Evolutionary conservation across 148 eudicot species (phyloP).

Genomic region (Fagopyrum homotropicum): DNA sequence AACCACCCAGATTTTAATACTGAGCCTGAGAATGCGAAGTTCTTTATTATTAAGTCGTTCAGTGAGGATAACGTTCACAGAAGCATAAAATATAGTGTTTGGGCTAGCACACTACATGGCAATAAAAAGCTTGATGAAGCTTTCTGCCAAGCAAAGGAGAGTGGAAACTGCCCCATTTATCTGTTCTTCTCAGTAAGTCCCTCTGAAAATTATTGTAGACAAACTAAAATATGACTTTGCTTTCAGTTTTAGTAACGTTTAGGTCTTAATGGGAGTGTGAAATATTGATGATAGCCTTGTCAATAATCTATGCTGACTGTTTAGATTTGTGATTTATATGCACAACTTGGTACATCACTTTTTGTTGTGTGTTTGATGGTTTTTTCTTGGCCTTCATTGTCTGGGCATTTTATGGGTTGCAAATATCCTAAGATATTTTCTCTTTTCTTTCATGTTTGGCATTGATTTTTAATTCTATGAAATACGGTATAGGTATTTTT

Average conservation of each 20-base stretch:
- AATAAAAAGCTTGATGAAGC: conserved; percentile 91
- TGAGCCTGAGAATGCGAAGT: conserved; percentile 72
- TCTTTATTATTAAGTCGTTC: conserved; percentile 90
- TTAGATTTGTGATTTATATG: neutral
- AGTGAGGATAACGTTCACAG: conserved; percentile 97
- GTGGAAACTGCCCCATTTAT: conserved; percentile 63
- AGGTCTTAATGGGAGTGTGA: neutral
- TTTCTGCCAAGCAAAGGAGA: conserved; percentile 69
- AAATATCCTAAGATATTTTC: neutral
- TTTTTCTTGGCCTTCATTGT: neutral
- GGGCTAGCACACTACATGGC: conserved; percentile 98
- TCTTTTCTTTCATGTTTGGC: neutral
- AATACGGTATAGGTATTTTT: neutral
- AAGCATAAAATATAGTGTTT: conserved; percentile 80
- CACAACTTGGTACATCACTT: neutral
- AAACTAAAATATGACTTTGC: neutral
- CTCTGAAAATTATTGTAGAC: neutral
- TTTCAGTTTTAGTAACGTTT: neutral
- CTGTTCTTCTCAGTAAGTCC: conserved; percentile 86
- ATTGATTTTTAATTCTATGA: neutral
- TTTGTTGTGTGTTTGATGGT: neutral
- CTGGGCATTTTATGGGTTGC: neutral
- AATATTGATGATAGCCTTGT: neutral
- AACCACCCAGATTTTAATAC: conserved; percentile 68
- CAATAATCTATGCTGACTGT: neutral